These are phyloP conservation scores for Phytophthora brassicae DNA, from an alignment of 352 stramenopile genomes.

Conservation along the genomic window DNA sequence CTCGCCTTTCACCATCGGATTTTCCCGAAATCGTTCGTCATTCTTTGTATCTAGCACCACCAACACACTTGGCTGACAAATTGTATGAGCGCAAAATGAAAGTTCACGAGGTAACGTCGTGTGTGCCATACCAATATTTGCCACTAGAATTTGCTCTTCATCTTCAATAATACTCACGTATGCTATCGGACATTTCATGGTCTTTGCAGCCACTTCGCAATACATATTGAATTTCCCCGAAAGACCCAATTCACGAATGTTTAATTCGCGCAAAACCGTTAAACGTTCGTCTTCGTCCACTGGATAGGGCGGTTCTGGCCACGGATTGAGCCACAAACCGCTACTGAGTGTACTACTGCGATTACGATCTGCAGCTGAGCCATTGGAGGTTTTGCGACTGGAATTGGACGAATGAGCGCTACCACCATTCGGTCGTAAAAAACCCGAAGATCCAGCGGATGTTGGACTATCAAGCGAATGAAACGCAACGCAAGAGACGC, in stretches of 20 bases:
- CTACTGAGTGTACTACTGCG: conserved; percentile 62
- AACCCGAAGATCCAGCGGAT: conserved; percentile 49
- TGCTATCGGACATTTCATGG: conserved; percentile 86
- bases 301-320: conserved; percentile 80
- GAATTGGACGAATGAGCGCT: conserved; percentile 36
- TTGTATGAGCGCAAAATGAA: conserved; percentile 87
- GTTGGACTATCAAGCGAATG: conserved; percentile 80
- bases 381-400: conserved; percentile 69
- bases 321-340: conserved; percentile 76
- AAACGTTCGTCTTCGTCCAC: conserved; percentile 81
- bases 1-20: conserved; percentile 86
- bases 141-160: conserved; percentile 80
- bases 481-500: conserved; percentile 82
- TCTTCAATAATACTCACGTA: conserved; percentile 88
- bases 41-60: conserved; percentile 87
- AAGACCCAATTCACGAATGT: conserved; percentile 69
- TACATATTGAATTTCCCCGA: conserved; percentile 90
- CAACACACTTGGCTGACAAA: conserved; percentile 76
- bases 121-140: conserved; percentile 86
- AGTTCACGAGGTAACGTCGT: conserved; percentile 77
- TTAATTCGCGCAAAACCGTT: conserved; percentile 69
- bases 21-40: conserved; percentile 84
- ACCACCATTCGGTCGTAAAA: conserved; percentile 34
- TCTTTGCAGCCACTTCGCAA: conserved; percentile 85
- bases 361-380: conserved; percentile 33